Percentiles rank a stretch among this genome's conserved stretches.
These are phyloP conservation scores for thale cress (Arabidopsis thaliana) DNA, from an alignment of 345 rosid species.

Conservation along the genomic window TAIR10.1 NC_003074.8:21132501-21133000, in stretches of 20 bases:
- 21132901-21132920: conserved; percentile 28
- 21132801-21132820: conserved; percentile 62
- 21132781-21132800: conserved; percentile 46
- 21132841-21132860: conserved; percentile 36
- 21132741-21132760: conserved; percentile 53
- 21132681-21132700: conserved; percentile 70
- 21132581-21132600: conserved; percentile 74
- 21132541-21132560: conserved; percentile 43
- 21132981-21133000: background rate
- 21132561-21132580: conserved; percentile 52
- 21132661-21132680: conserved; percentile 99
- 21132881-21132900: conserved; percentile 9
- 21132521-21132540: conserved; percentile 64
- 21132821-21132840: conserved; percentile 10
- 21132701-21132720: conserved; percentile 59
- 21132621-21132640: conserved; percentile 38
- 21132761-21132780: conserved; percentile 31
- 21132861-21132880: conserved; percentile 3
- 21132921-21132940: background rate
- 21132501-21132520: background rate
- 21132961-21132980: conserved; percentile 6
- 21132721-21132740: conserved; percentile 44
- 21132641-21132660: conserved; percentile 60
- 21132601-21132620: conserved; percentile 61
- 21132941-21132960: background rate